A percentile compares a stretch with the other conserved stretches of the same genome.
These are phyloP conservation scores for Yamadazyma olivae DNA, from an alignment of 805 yeast species.

Conservation along the genomic window DNA sequence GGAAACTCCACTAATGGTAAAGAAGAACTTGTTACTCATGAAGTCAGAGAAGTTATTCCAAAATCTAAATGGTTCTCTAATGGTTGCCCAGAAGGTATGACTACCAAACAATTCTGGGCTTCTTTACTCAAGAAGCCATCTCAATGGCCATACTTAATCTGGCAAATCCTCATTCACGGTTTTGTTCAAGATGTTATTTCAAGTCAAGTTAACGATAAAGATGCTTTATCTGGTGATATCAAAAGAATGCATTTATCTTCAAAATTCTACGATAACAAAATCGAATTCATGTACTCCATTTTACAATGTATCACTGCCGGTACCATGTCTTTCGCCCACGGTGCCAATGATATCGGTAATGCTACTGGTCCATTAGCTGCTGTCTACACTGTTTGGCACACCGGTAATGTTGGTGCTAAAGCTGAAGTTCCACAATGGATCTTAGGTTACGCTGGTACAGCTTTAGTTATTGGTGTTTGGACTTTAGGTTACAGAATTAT, in stretches of 20 bases:
- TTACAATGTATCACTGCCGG: constrained; percentile 72
- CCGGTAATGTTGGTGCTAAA: constrained; percentile 44
- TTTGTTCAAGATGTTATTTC: constrained; percentile 60
- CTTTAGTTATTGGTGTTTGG: constrained; percentile 68
- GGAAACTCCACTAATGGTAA: constrained; percentile 8
- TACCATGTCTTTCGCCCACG: constrained; percentile 81
- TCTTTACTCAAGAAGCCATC: constrained; percentile 42
- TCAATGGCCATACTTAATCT: constrained; percentile 50
- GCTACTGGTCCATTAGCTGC: constrained; percentile 76
- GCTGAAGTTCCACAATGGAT: constrained; percentile 71
- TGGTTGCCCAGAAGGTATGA: constrained; percentile 10
- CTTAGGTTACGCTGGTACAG: constrained; percentile 62
- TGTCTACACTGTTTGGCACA: constrained; percentile 58
- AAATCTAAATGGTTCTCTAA: constrained; percentile 5
- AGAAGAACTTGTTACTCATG: constrained; percentile 7
- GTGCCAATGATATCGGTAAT: constrained; percentile 76
- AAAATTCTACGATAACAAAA: constrained; percentile 65
- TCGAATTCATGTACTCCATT: constrained; percentile 65
- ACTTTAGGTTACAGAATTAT: constrained; percentile 69
- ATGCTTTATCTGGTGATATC: constrained; percentile 45
- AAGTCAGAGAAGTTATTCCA: constrained; percentile 2
- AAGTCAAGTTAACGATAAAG: constrained; percentile 39
- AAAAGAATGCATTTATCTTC: constrained; percentile 52
- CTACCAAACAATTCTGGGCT: constrained; percentile 42
- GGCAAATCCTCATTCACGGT: constrained; percentile 56